These are phyloP conservation scores for Cordyceps cateniannulata DNA, from an alignment of 2,329 filamentous ascomycete species.

Conservation along the genomic window DNA sequence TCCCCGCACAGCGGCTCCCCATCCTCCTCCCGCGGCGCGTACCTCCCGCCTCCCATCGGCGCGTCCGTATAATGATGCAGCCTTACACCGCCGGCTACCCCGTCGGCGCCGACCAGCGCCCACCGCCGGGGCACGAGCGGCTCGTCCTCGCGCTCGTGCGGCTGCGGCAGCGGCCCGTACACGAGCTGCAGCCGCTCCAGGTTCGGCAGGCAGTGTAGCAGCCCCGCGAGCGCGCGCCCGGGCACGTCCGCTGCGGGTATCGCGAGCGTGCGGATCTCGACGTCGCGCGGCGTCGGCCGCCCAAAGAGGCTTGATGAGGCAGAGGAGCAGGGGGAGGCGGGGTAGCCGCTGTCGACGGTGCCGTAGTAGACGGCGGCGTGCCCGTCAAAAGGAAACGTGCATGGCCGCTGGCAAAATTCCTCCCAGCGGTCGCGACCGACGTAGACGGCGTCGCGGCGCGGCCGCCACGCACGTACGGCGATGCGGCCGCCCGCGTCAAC, in stretches of 20 bases:
- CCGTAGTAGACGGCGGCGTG: slow-evolving; percentile 3
- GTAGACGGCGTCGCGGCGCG: background rate
- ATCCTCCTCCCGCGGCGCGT: background rate
- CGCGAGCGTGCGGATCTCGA: background rate
- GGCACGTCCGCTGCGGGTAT: background rate
- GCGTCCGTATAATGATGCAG: background rate
- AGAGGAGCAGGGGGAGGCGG: background rate
- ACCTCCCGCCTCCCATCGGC: background rate
- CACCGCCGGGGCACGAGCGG: background rate
- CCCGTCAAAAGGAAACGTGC: slow-evolving; percentile 5
- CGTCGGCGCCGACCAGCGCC: background rate
- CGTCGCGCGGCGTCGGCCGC: background rate
- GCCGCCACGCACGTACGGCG: slow-evolving; percentile 4
- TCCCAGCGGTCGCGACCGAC: background rate
- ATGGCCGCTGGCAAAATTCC: background rate
- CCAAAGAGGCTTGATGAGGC: background rate
- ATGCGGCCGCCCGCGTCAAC: background rate
- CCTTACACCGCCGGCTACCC: background rate
- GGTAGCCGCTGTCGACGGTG: slow-evolving; percentile 4
- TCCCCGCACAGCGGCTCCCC: background rate
- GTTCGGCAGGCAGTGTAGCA: slow-evolving; percentile 2
- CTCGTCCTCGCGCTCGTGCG: slow-evolving; percentile 5
- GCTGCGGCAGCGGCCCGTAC: slow-evolving; percentile 1
- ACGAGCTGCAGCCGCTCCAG: background rate
- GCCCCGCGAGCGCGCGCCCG: background rate